Base-by-base conservation (phyloP, 2,329 filamentous ascomycete species). In the Sporothrix euskadiensis region DNA sequence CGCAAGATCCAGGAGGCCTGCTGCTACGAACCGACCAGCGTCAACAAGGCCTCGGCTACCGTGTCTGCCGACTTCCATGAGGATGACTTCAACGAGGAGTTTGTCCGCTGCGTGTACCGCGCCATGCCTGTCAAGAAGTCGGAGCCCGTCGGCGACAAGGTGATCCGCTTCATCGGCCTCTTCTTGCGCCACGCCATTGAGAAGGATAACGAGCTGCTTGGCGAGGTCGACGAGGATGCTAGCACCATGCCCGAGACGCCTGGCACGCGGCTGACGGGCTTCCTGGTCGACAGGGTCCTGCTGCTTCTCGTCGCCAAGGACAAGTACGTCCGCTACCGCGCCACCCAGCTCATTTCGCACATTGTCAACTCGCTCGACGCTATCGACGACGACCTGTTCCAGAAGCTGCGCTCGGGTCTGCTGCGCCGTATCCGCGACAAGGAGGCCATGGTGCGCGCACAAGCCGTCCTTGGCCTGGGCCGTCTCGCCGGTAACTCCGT, bases 321-420 rank as follows among this genome's bases (percentile, higher is more conserved):
- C 82, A 98, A 98, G 82, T 92, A 92, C 74, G 92, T 98, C 65
- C 89, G 96, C 74, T 99, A 94, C 82, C 88, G 96, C 74, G 90
- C 94, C 4, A 97, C 95, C 0, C 96, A 99, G 80, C 88, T 97
- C 71, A 90, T 97, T 71, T 92, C 94, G 1, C 93, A 97, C 80
- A 90, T 98, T 75, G 91, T 99, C 83, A 97, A 97, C 83, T 96
- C 92, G 14, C 86, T 99, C 35, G 93, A 97, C 75, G 91, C 93
- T 1, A 93, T 98, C 78, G 96, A 98, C 78, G 94, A 97, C 80
- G 93, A 96, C 68, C 83, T 98, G 12, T 99, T 97, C 80, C 90
- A 94, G 78, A 88, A 93, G 74, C 86, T 98, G 74, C 89, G 93
- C 71, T 87, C 93, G 71, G 92, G 91, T 0, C 84, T 99, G 52